Evolutionary conservation across 768 basidiomycete genomes (phyloP), one percentile per base, ranked within the genome.

Genomic region (Russula abietina): DNA sequence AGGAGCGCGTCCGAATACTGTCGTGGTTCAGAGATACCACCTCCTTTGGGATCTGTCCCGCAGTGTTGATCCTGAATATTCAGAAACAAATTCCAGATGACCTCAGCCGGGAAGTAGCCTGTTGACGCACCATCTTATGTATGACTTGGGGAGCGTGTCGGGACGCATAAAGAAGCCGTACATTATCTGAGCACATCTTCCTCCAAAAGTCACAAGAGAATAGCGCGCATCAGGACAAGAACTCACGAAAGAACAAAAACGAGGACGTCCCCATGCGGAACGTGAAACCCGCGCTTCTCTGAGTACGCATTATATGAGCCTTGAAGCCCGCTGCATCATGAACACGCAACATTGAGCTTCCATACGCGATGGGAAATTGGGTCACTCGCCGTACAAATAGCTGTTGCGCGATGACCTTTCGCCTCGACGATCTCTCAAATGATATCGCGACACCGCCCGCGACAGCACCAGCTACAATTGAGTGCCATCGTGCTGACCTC

Each of bases 131-230:
- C 93, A 96, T 43, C 73, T 73, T 24, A 77, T 79, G 67, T 96
- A 96, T n/a, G 88, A 87, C 55, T 75, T 77, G 24, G 91, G 86
- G 26, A 96, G 81, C 5, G 92, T 93, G 64, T 94, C 91, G 16
- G 91, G 93, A 39, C 88, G 80, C 46, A 91, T 69, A 24, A 92
- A 76, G 70, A 85, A 89, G 1, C 78, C 85, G 70, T 91, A 95
- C 73, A 93, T 76, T 70, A 98, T 97, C 72, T 96, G 93, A 2
- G 85, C 87, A 68, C 86, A 95, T n/a, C 89, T 91, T 32, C 6
- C 28, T 28, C 6, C 28, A 16, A 9, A 36, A 39, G 36, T 22
- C 8, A 39, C 26, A 57, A 51, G 12, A 14, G n/a, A 36, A 5
- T 16, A 26, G 58, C 8, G 16, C 32, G 8, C 24, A 12, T 12